phyloP scores from a whole-genome alignment of 345 rosid species.

The Capsella bursapastoris region DNA sequence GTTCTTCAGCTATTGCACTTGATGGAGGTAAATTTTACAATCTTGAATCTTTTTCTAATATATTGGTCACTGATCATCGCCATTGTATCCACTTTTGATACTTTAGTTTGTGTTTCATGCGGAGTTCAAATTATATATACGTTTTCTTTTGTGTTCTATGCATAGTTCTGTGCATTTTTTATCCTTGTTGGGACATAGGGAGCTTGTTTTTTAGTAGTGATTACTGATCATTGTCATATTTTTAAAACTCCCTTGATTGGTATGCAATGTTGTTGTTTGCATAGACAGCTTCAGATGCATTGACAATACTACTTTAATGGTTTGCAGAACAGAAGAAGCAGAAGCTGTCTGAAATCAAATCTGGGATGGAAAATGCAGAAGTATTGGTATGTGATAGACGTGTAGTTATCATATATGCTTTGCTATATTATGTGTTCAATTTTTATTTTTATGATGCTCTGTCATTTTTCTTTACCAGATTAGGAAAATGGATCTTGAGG shows the following conservation, averaged over 20 bases:
- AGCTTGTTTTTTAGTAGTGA: neutral
- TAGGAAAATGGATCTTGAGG: constrained; percentile 91
- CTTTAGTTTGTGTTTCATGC: neutral
- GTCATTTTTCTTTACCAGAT: constrained; percentile 44
- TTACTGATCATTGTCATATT: neutral
- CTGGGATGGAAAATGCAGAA: constrained; percentile 78
- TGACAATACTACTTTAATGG: neutral
- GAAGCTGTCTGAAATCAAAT: constrained; percentile 68
- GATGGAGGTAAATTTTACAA: constrained; percentile 54
- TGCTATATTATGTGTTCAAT: neutral
- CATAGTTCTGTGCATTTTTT: neutral
- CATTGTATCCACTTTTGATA: neutral
- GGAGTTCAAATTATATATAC: too few species aligned
- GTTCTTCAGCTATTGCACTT: constrained; percentile 55
- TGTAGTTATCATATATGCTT: neutral
- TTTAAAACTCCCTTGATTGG: neutral
- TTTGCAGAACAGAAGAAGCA: constrained; percentile 84
- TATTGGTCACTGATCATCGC: neutral
- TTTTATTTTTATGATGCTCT: neutral
- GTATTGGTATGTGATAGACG: constrained; percentile 54
- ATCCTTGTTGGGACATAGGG: neutral
- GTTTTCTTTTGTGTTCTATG: neutral
- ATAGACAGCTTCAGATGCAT: neutral
- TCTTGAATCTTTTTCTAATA: neutral
- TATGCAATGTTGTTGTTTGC: neutral